Base-by-base conservation (phyloP, 2,329 filamentous ascomycete species). In the Escovopsis sp. region DNA sequence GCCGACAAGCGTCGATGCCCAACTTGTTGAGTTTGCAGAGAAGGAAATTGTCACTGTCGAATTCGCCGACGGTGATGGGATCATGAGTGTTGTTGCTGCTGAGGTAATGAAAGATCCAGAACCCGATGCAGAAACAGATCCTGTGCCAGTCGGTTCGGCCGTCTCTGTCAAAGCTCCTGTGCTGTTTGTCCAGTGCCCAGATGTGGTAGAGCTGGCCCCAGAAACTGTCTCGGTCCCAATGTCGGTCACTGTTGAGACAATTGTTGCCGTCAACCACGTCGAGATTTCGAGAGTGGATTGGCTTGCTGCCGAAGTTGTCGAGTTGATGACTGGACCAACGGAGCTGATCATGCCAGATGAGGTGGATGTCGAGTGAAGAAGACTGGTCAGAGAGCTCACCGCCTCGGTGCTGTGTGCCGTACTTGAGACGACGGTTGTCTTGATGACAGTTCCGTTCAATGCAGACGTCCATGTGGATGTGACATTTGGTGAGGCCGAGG, bases 401-500 rank as follows among this genome's bases (percentile, higher is more conserved):
- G 6, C n/a, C 5, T 31, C 14, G 5, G 28, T 31, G 28, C 15
- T 17, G 12, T 31, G 12, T 8, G 15, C 14, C 10, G 15, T 8
- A 15, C 14, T 14, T 17, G 28, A 16, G 15, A 10, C 5, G 17
- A 15, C 10, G 8, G 28, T 31, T 15, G 28, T 31, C 5, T 15
- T 15, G n/a, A 33, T 29, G 28, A 32, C 32, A 35, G 35, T 39
- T 28, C 38, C 38, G 21, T 35, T 39, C 15, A 39, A 30, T n/a
- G 17, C 17, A 12, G 28, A 31, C 13, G 28, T 31, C 17, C 16
- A 16, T 9, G 21, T 9, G 8, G 21, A 25, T 2, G 21, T 25
- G 21, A 25, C 7, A 25, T 25, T 25, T 5, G 21, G 21, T 8
- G 11, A 25, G 11, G 21, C 21, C 21, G 21, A 9, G 8, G 11